Percentiles rank a stretch among this genome's conserved stretches.
Conservation (phyloP, 768 basidiomycete species). For the Boletus tomentosulus region DNA sequence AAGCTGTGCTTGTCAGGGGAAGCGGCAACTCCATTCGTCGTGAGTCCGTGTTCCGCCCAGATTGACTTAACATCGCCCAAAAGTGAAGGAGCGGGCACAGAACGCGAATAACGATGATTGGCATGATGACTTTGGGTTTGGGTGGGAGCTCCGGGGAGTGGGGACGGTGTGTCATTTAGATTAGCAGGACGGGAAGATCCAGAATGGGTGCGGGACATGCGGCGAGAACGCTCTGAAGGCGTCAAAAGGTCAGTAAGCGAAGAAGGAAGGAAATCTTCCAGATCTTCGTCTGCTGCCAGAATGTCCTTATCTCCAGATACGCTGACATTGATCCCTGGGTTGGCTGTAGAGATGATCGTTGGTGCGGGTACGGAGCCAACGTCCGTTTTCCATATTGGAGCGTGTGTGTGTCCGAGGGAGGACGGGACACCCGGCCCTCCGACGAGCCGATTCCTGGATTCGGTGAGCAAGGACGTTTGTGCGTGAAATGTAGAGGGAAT, state of each 20-base stretch:
- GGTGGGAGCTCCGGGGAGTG: conserved; percentile 9
- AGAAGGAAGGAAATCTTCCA: conserved; percentile 87
- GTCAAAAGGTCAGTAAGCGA: conserved; percentile 87
- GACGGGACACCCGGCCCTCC: conserved; percentile 49
- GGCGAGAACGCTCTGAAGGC: conserved; percentile 76
- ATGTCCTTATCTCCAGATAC: conserved; percentile 43
- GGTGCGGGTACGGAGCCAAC: conserved; percentile 21
- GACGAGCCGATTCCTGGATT: conserved; percentile 34
- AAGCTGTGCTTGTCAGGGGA: conserved; percentile 34
- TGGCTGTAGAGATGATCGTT: conserved; percentile 2
- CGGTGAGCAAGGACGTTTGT: conserved; percentile 47
- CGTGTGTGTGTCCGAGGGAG: conserved; percentile 46
- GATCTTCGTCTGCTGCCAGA: conserved; percentile 52
- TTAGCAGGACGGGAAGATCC: conserved; percentile 30
- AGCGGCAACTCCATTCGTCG: conserved; percentile 31
- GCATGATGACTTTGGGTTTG: conserved; percentile 22
- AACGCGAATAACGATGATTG: conserved; percentile 73
- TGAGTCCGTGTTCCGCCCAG: conserved; percentile 60
- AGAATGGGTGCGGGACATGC: conserved; percentile 74
- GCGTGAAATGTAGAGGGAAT: conserved; percentile 71
- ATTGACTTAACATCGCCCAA: conserved; percentile 75
- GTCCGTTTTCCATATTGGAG: conserved; percentile 28
- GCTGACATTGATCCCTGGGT: conserved; percentile 14
- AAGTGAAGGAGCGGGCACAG: conserved; percentile 74
- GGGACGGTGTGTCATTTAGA: conserved; percentile 19